phyloP scores from a whole-genome alignment of 2,329 filamentous ascomycete species.

The Trichoderma breve region DNA sequence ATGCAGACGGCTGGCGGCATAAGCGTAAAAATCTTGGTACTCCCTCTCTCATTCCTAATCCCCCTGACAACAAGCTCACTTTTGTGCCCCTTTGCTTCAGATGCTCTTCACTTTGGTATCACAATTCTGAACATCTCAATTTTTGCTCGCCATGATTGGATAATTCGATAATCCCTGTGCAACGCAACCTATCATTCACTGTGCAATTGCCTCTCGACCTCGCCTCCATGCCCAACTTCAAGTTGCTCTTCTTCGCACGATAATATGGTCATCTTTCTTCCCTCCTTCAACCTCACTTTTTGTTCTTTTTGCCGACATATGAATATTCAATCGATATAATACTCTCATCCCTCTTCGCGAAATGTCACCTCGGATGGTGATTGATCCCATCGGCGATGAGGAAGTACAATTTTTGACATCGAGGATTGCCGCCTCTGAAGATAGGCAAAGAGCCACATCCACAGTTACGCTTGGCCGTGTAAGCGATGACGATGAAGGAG shows the following conservation, averaged over 20 bases:
- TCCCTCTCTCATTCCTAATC: not conserved
- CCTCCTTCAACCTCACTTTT: not conserved
- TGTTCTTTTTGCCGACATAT: not conserved
- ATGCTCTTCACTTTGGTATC: not conserved
- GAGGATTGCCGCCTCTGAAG: not conserved
- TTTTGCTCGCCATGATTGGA: not conserved
- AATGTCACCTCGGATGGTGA: not conserved
- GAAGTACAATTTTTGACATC: conserved; percentile 13
- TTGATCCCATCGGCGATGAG: not conserved
- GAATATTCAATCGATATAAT: not conserved
- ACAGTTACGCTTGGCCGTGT: conserved; percentile 28
- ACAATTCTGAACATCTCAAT: not conserved
- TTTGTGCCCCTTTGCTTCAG: not conserved
- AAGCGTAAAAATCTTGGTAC: not conserved
- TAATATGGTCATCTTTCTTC: not conserved
- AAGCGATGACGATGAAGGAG: not conserved
- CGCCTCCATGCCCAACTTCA: not conserved
- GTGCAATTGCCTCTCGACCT: not conserved
- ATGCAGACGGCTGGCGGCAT: not conserved
- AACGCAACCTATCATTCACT: not conserved
- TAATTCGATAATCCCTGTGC: not conserved
- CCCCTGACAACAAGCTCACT: not conserved
- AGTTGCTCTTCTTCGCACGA: not conserved
- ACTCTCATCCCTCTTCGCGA: not conserved
- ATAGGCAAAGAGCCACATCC: conserved; percentile 1